Evolutionary conservation across 345 rosid genomes (phyloP).

Genomic region (Reutealis trisperma): DNA sequence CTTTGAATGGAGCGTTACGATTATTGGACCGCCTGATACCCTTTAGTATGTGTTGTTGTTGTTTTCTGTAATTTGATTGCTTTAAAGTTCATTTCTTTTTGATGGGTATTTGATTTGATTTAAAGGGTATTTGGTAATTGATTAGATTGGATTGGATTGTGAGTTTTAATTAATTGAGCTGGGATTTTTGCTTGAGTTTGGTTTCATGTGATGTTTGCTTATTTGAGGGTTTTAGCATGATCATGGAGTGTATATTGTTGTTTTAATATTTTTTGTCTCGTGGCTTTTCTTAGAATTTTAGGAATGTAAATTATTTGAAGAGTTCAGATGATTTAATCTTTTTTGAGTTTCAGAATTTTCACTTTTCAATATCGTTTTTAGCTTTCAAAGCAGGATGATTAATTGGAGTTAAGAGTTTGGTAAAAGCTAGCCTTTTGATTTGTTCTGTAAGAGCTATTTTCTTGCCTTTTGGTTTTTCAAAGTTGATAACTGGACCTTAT

Average conservation of each 20-base stretch:
- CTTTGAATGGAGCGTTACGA: constrained; percentile 93
- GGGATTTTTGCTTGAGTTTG: neutral
- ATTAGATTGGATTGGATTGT: constrained; percentile 4
- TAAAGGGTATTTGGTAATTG: neutral
- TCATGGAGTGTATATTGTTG: neutral
- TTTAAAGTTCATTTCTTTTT: neutral
- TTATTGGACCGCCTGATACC: constrained; percentile 97
- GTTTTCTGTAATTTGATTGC: neutral
- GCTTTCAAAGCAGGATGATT: neutral
- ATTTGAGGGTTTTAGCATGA: neutral
- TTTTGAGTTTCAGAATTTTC: neutral
- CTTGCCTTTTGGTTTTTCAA: neutral
- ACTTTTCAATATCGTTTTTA: neutral
- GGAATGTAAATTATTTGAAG: neutral
- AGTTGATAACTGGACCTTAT: neutral
- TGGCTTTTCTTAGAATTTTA: neutral
- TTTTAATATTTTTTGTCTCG: too few species aligned
- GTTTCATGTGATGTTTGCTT: neutral
- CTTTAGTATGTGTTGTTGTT: constrained; percentile 54
- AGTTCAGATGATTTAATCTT: too few species aligned
- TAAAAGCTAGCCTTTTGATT: neutral
- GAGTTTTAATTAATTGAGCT: constrained; percentile 9
- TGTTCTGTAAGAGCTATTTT: neutral
- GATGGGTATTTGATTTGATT: neutral
- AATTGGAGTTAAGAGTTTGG: neutral